Evolutionary conservation across 345 rosid genomes (phyloP), one percentile per base, ranked within the genome.

Genomic region (Populus alba): DNA sequence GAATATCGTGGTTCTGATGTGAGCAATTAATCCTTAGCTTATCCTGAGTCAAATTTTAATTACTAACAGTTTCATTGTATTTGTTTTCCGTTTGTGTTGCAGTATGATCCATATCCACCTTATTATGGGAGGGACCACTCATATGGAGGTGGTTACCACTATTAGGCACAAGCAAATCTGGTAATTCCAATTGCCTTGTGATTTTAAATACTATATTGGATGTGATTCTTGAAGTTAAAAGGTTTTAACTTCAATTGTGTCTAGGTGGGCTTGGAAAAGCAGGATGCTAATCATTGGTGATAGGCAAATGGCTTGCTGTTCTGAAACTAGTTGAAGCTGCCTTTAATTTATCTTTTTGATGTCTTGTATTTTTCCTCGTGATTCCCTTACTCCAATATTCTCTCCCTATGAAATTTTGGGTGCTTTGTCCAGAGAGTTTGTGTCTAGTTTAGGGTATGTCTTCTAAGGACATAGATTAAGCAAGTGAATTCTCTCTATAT

Each of bases 1-100:
- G 91, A 87, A 77, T 83, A 84, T 78, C 79, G 76, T 79, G 83
- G 80, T 81, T 78, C 87, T 79, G 85, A 90, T 66, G 93, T 88
- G 80, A 88, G 93, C 70, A 78, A 39, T 31, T 72, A 18, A 68
- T 35, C 43, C 47, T 45, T 75, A 81, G 68, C 70, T 39, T 63
- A 11, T 81, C 69, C n/a, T 5, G 53, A 7, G 63, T 68, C 45
- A 51, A 38, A 38, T 62, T 59, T 57, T 47, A 72, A 78, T 20
- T 51, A 38, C 27, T 17, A 75, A 70, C 68, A 31, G 41, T 72
- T 55, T 71, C 8, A n/a, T 79, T 43, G 67, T 81, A 38, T 55
- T 43, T 31, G 1, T 73, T 33, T 15, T 71, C 23, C 74, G 66
- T 67, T 80, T 71, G 51, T 84, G 67, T 77, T 75, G 82, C 87